These are phyloP conservation scores for Chaetomium olivaceum DNA, from an alignment of 2,329 filamentous ascomycete species.

Conservation along the genomic window DNA sequence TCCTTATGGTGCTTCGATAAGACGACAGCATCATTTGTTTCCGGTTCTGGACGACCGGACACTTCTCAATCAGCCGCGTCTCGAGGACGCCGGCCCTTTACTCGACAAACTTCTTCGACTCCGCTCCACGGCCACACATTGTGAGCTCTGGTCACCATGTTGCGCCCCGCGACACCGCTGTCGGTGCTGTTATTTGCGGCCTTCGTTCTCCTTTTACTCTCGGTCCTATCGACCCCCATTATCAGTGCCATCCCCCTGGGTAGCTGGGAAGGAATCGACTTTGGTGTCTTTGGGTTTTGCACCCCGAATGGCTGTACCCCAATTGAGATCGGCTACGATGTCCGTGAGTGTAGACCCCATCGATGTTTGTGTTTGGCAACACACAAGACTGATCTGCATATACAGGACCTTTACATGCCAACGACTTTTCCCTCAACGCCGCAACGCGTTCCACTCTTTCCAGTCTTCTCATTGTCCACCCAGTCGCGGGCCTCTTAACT, in stretches of 20 bases:
- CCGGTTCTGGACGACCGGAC: conserved; percentile 21
- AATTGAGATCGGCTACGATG: conserved; percentile 82
- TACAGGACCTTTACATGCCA: conserved; percentile 37
- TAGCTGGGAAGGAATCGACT: conserved; percentile 72
- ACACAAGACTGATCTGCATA: conserved; percentile 43
- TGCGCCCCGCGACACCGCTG: conserved; percentile 90
- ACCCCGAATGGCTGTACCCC: conserved; percentile 64
- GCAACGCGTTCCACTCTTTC: conserved; percentile 67
- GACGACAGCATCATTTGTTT: conserved; percentile 1
- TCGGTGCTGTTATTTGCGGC: conserved; percentile 81
- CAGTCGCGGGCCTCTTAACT: conserved; percentile 82
- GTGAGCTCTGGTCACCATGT: conserved; percentile 57
- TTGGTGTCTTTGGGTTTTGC: conserved; percentile 94
- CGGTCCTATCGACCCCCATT: conserved; percentile 88
- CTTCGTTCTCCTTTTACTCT: conserved; percentile 81
- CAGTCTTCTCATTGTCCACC: conserved; percentile 87
- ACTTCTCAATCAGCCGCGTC: conserved; percentile 43
- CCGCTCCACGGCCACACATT: neutral
- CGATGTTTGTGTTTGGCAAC: conserved; percentile 43
- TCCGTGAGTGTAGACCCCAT: conserved; percentile 54
- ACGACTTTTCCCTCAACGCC: conserved; percentile 58
- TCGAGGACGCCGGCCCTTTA: conserved; percentile 46
- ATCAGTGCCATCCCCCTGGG: conserved; percentile 83
- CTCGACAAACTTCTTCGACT: conserved; percentile 7
- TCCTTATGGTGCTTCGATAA: conserved; percentile 12